Base-by-base conservation (phyloP, 148 eudicot species). In the Camellia granthamiana region DNA sequence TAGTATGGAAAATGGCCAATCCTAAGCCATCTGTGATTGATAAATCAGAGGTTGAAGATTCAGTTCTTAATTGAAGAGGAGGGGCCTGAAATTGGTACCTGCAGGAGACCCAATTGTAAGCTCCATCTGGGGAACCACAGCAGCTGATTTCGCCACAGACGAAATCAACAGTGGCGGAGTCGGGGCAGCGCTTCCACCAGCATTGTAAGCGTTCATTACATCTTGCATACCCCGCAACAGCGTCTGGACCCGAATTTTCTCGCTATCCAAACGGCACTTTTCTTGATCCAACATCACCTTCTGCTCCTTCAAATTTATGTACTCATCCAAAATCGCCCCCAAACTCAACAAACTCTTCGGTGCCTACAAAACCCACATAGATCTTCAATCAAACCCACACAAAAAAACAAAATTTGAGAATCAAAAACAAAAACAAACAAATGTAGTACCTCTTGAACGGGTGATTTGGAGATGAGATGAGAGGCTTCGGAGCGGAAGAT, bases 401-500 rank as follows among this genome's bases (percentile, higher is more conserved):
- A 67, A 14, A 65, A 42, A 23, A 30, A 12, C 30, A n/a, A 64
- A 44, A 30, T 16, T 47, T 23, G 16, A 61, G 67, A 62, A 30
- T 14, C 9, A 1, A 18, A n/a, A 18, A 2, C 12, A 12, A 10
- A 43, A 7, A 5, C 13, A 47, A 1, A 18, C 2, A 61, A 21
- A 16, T 5, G 30, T 6, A 19, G 19, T 70, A 91, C 98, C 89
- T 92, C 87, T 64, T 84, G 84, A 47, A 78, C 84, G 16, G 90
- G 84, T 5, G 88, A 85, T 69, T 89, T 90, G 76, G 95, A 44
- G 77, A 94, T 72, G 79, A 92, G 88, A n/a, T 86, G 72, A 3
- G 95, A 82, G 0, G 94, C 98, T 84, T 94, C 98, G 59, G 83
- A 56, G 0, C 92, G 93, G 79, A 94, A 94, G 43, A 81, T n/a